Evolutionary conservation across 2,329 filamentous ascomycete genomes (phyloP).

Genomic region (Epichloe glyceriae): DNA sequence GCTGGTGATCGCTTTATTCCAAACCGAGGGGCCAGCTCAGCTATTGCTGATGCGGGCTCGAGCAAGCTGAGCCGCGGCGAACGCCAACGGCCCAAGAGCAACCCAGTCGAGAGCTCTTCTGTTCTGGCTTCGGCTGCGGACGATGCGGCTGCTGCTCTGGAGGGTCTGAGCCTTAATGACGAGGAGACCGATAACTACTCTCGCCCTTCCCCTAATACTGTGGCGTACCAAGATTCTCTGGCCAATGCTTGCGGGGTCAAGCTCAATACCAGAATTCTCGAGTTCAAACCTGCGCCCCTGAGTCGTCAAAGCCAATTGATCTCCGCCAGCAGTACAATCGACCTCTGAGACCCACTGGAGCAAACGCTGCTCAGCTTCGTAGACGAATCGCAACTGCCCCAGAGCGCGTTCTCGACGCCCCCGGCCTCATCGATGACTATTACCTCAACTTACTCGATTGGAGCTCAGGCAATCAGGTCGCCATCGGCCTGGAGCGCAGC

Average conservation of each 20-base stretch:
- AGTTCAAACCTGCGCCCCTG: constrained; percentile 96
- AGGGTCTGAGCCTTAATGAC: constrained; percentile 61
- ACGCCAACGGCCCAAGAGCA: constrained; percentile 60
- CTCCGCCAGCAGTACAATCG: constrained; percentile 96
- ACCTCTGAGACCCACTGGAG: constrained; percentile 66
- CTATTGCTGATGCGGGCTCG: constrained; percentile 66
- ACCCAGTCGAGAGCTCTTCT: constrained; percentile 55
- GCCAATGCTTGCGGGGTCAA: constrained; percentile 86
- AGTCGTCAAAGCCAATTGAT: constrained; percentile 96
- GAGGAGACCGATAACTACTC: constrained; percentile 57
- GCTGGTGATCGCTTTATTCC: constrained; percentile 90
- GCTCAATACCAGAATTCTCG: constrained; percentile 87
- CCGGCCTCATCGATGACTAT: constrained; percentile 94
- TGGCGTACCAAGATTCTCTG: constrained; percentile 84
- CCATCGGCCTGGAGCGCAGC: constrained; percentile 90
- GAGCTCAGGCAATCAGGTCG: constrained; percentile 95
- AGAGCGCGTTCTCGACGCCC: constrained; percentile 90
- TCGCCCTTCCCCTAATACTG: constrained; percentile 73
- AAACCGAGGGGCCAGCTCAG: constrained; percentile 81
- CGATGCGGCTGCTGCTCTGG: constrained; percentile 66
- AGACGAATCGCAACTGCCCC: constrained; percentile 88
- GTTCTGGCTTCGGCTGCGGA: constrained; percentile 70
- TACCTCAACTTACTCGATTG: constrained; percentile 98
- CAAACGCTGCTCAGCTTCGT: constrained; percentile 71
- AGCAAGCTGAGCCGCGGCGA: constrained; percentile 68